Base-by-base conservation (phyloP, 495 filamentous ascomycete species). In the Hypoxylon subgilvum region DNA sequence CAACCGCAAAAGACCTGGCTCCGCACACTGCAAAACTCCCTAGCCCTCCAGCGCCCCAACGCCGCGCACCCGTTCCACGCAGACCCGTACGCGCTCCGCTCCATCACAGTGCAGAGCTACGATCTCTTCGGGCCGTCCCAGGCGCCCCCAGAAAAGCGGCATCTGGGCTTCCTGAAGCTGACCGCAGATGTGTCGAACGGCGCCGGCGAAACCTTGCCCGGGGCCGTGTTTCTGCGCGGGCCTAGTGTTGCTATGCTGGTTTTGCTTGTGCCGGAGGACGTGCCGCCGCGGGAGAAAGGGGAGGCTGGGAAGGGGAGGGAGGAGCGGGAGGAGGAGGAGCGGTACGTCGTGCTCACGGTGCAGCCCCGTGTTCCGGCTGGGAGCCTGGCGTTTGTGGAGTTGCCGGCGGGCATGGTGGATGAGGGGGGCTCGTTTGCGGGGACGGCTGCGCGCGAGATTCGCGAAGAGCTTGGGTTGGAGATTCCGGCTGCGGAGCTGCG, bases 341-440 rank as follows among this genome's bases (percentile, higher is more conserved):
- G 89, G 65, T 81, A 86, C 58, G 90, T 85, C 1, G 75, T 96
- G 19, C 71, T 96, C 28, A 92, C 92, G 1, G 78, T 95, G 23
- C 92, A 96, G 67, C 87, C 92, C 18, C 88, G 92, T 28, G 79
- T 95, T 14, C 83, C 92, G 0, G 89, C 88, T 7, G 91, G 88
- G 0, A 87, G 85, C 4, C 74, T 96, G 6, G 79, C 80, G 6
- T 86, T 96, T 60, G 75, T 86, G 9, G 92, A 96, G 68, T 76
- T 96, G 14, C 92, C 92, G 0, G 92, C 92, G 0, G 92, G 92
- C 4, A 96, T 96, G 91, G 82, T 96, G 6, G 91, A 96, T 63
- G 85, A 89, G 53, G 77, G 72, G 31, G 88, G 88, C 17, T 84
- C 80, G 2, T 96, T 96, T 72, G 77, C 81, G 4, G 91, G 92